Percentiles rank a stretch among this genome's conserved stretches.
Evolutionary conservation across 768 basidiomycete genomes (phyloP).

Genomic region (Vararia minispora): DNA sequence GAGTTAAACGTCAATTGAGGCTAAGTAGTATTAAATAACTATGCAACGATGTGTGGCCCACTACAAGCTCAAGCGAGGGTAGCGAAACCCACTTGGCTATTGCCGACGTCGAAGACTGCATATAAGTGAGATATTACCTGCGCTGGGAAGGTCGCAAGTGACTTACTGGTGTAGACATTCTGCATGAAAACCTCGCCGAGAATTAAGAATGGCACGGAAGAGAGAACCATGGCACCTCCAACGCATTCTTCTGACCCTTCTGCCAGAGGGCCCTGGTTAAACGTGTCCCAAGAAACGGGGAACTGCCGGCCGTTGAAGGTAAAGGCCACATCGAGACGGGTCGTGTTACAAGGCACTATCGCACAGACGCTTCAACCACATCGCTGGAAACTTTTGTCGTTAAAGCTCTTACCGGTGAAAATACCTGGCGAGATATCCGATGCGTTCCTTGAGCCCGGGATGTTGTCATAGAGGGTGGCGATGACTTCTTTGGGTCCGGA

Average conservation of each 20-base stretch:
- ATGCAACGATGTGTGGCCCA: constrained; percentile 19
- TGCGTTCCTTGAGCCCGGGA: constrained; percentile 9
- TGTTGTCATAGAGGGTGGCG: constrained; percentile 4
- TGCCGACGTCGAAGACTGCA: constrained; percentile 2
- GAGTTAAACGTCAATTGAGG: too few relatives aligned
- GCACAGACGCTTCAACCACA: constrained; percentile 6
- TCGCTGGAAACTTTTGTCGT: background rate
- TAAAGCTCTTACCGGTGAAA: background rate
- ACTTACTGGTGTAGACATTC: constrained; percentile 7
- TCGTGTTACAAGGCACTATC: constrained; percentile 14
- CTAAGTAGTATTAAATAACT: too few relatives aligned
- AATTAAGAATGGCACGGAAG: constrained; percentile 4
- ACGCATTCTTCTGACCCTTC: constrained; percentile 9
- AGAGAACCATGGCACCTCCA: too few relatives aligned
- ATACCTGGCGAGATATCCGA: background rate
- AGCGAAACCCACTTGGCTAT: constrained; percentile 4
- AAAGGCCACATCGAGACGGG: constrained; percentile 15
- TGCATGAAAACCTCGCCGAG: constrained; percentile 6
- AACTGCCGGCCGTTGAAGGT: constrained; percentile 20
- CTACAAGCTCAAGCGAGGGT: constrained; percentile 1
- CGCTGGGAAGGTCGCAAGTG: too few relatives aligned
- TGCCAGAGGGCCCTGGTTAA: constrained; percentile 21
- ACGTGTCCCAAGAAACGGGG: constrained; percentile 12
- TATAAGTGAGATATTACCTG: too few relatives aligned
- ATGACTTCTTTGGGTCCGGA: constrained; percentile 9